phyloP scores from a whole-genome alignment of 192 early-diverging fungal genomes.

The Rhizophagus prolifer region DNA sequence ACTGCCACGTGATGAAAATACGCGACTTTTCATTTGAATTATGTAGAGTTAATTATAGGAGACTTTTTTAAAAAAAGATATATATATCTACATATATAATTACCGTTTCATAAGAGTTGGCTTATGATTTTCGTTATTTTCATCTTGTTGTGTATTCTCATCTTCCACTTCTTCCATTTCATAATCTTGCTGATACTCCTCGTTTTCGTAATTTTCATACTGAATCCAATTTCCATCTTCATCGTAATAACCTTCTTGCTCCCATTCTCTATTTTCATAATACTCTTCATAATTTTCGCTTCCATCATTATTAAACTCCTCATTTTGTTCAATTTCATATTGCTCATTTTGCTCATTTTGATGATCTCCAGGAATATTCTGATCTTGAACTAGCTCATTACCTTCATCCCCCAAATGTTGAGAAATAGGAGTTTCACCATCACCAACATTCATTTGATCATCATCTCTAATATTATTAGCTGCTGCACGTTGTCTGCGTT shows the following conservation, averaged over 20 bases:
- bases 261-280: background rate
- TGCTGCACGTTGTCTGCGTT: background rate
- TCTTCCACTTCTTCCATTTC: background rate
- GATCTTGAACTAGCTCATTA: background rate
- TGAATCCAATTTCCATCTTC: background rate
- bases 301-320: background rate
- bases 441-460: background rate
- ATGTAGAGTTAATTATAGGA: background rate
- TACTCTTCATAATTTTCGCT: constrained; percentile 21
- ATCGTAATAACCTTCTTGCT: background rate
- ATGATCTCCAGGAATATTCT: background rate
- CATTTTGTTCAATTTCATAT: background rate
- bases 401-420: background rate
- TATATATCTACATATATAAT: background rate
- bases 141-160: background rate
- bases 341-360: background rate
- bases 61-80: background rate
- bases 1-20: background rate
- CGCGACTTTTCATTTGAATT: background rate
- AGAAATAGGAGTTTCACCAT: background rate
- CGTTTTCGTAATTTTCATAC: background rate
- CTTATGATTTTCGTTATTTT: background rate
- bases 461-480: background rate
- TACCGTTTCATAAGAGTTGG: constrained; percentile 23
- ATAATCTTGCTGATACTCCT: background rate